Evolutionary conservation across 1,284 basidiomycete genomes (phyloP), one percentile per base, ranked within the genome.

Genomic region (Naganishia albida): DNA sequence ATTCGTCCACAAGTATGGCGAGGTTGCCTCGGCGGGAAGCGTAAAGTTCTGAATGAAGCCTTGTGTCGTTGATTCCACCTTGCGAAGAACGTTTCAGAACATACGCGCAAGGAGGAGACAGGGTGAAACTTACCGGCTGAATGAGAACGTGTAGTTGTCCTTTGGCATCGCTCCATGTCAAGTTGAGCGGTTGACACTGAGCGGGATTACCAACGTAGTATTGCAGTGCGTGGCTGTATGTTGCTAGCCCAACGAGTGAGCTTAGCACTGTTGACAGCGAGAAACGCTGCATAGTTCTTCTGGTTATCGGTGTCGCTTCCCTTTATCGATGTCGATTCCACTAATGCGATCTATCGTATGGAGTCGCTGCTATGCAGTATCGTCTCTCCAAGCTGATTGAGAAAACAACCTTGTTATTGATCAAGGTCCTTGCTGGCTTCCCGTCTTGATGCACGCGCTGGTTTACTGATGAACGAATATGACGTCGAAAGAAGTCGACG

Each of bases 21-120:
- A 65, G 0, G 57, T 62, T 4, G 56, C 56, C 16, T 46, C 39
- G 8, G 52, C 8, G 20, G 67, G 67, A 13, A 68, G 62, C 25
- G 64, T 56, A 23, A 65, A 59, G 49, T 68, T 68, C 15, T 53
- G 52, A 18, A 65, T 65, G 30, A 56, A 52, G 16, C 44, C 50
- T 62, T 65, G 64, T 3, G 56, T 13, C 7, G 64, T 50, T 26
- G 49, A 25, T 15, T 23, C 46, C 20, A 50, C 38, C 46, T 38
- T 18, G 23, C 8, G 6, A 7, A 7, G 15, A 42, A 2, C 1
- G 26, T 23, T 23, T 39, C 46, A 18, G 3, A 39, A 34, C 16
- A 12, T 20, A 38, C 15, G 13, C 25, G 44, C 28, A 23, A 4
- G 7, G 20, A 40, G 0, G 4, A 38, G n/a, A n/a, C 8, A n/a